Percentiles rank a stretch among this genome's conserved stretches.
phyloP scores from a whole-genome alignment of 2,329 filamentous ascomycete genomes.

The Ilyonectria robusta region DNA sequence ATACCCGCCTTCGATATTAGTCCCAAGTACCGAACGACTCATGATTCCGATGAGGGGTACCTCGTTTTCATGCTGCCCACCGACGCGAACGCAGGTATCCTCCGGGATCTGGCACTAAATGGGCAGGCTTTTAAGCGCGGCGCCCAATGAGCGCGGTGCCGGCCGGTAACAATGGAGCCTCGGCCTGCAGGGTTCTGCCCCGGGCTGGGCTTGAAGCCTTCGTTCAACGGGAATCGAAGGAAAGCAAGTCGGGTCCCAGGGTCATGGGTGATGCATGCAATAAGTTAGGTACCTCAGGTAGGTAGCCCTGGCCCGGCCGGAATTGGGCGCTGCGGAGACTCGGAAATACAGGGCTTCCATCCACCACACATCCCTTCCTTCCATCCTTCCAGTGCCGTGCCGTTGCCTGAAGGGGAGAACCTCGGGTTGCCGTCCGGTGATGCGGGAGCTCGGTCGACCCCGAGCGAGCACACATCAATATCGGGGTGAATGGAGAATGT shows the following conservation, averaged over 20 bases:
- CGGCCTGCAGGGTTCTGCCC: slow-evolving; percentile 30
- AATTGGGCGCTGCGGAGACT: slow-evolving; percentile 13
- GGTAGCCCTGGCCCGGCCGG: slow-evolving; percentile 19
- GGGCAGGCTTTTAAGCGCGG: slow-evolving; percentile 31
- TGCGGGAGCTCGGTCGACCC: slow-evolving; percentile 16
- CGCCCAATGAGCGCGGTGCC: slow-evolving; percentile 35
- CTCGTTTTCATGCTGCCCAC: slow-evolving; percentile 9
- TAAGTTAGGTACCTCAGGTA: neutral
- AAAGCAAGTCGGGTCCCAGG: slow-evolving; percentile 3
- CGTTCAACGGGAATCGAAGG: slow-evolving; percentile 5
- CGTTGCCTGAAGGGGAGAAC: slow-evolving; percentile 16
- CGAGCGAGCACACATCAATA: neutral
- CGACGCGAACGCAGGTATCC: slow-evolving; percentile 14
- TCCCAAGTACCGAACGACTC: neutral
- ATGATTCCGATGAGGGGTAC: slow-evolving; percentile 13
- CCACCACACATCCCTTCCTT: slow-evolving; percentile 10
- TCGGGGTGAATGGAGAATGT: neutral
- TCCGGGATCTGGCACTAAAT: slow-evolving; percentile 28
- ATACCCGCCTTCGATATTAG: neutral
- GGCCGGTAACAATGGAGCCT: slow-evolving; percentile 24
- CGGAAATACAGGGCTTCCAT: slow-evolving; percentile 27
- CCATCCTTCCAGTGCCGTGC: slow-evolving; percentile 22
- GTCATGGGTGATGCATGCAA: slow-evolving; percentile 4
- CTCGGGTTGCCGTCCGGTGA: slow-evolving; percentile 18
- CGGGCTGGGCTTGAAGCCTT: slow-evolving; percentile 14